phyloP scores from a whole-genome alignment of 306 rosid genomes.

The Sesbania bispinosa region DNA sequence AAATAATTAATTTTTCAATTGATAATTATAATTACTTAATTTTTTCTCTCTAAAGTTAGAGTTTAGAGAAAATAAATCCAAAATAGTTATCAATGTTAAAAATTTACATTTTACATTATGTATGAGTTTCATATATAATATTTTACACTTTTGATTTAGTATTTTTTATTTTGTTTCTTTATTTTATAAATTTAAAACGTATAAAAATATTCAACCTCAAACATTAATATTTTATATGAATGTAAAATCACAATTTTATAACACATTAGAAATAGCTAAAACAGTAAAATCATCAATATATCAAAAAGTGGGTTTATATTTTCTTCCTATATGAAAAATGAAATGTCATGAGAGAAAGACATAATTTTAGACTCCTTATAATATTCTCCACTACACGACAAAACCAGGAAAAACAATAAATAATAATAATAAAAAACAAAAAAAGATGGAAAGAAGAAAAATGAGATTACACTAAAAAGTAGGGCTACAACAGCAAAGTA shows the following conservation, averaged over 20 bases:
- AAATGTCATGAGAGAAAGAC: not conserved
- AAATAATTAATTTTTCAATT: too few species aligned
- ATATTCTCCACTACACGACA: not conserved
- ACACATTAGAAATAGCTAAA: not conserved
- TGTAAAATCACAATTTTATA: too few species aligned
- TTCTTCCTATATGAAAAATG: not conserved
- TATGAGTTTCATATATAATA: too few species aligned
- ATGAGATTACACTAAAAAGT: not conserved
- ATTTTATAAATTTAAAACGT: not conserved
- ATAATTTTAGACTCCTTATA: not conserved
- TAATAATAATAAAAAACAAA: not conserved
- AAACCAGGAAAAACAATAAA: not conserved
- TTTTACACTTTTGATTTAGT: too few species aligned
- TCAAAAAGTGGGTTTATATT: not conserved
- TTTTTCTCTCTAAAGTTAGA: too few species aligned
- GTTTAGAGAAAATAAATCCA: too few species aligned
- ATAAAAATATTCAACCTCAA: not conserved
- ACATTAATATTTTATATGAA: not conserved
- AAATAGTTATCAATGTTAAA: too few species aligned
- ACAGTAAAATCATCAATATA: not conserved
- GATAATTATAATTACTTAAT: too few species aligned
- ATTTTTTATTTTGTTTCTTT: not conserved
- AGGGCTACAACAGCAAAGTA: slow-evolving; percentile 25
- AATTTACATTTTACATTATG: too few species aligned
- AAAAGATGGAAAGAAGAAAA: not conserved